A percentile compares a stretch with the other conserved stretches of the same genome.
phyloP scores from a whole-genome alignment of 108 stramenopile species.

The Stephanodiscus minutulus region DNA sequence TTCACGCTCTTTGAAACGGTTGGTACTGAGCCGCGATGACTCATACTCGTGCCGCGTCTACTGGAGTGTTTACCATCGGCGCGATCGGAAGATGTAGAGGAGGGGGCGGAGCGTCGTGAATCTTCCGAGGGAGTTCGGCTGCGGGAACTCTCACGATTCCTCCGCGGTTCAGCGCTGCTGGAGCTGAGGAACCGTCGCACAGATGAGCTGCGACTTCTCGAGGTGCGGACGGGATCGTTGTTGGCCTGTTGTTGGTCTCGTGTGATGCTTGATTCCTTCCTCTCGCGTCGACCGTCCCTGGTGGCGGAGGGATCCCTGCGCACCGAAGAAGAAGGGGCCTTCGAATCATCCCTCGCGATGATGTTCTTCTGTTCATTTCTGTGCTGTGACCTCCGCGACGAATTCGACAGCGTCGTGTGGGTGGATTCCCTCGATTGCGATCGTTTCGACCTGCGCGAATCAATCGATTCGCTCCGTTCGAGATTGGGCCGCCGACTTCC shows the following conservation, averaged over 20 bases:
- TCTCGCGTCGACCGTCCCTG: background rate
- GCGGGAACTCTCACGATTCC: background rate
- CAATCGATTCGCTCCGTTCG: slow-evolving; percentile 1
- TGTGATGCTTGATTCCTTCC: slow-evolving; percentile 9
- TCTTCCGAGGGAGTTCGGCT: background rate
- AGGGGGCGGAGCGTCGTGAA: background rate
- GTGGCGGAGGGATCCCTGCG: background rate
- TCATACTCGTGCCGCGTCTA: background rate
- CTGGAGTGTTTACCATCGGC: background rate
- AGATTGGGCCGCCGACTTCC: background rate
- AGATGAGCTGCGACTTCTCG: slow-evolving; percentile 28
- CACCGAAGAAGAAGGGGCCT: background rate
- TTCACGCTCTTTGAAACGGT: background rate
- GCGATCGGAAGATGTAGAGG: background rate
- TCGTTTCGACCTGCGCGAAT: slow-evolving; percentile 13
- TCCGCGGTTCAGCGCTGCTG: background rate
- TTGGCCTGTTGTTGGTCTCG: background rate
- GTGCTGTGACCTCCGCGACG: background rate
- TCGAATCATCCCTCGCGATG: background rate
- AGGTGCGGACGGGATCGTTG: slow-evolving; percentile 2
- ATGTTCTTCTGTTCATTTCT: background rate
- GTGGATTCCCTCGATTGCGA: background rate
- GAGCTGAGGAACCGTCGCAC: slow-evolving; percentile 4
- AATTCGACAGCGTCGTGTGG: slow-evolving; percentile 1
- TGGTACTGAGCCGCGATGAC: background rate